Conservation (phyloP, 2,329 filamentous ascomycete species). For the Trichoderma arundinaceum region DNA sequence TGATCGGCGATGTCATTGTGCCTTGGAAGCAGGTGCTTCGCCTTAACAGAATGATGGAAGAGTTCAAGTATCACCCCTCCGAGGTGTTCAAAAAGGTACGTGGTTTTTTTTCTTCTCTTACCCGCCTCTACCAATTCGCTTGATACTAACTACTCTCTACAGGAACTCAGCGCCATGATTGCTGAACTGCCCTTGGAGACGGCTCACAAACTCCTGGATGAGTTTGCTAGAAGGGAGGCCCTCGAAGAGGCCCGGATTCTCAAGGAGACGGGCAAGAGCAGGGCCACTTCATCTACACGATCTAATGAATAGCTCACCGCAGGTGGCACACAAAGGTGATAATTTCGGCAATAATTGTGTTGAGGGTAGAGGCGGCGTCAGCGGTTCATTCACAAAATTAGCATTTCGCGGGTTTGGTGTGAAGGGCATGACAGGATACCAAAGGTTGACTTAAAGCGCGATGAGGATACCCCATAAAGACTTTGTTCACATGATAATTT, state of each 20-base stretch:
- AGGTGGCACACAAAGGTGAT: not conserved
- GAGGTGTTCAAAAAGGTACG: conserved; percentile 4
- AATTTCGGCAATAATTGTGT: not conserved
- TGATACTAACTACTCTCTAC: not conserved
- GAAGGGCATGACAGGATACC: conserved; percentile 27
- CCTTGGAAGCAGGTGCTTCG: conserved; percentile 27
- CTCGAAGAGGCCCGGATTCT: conserved; percentile 24
- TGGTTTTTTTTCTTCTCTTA: not conserved
- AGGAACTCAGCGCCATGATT: conserved; percentile 21
- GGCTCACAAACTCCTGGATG: conserved; percentile 24
- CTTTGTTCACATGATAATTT: conserved; percentile 14
- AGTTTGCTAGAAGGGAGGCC: conserved; percentile 21
- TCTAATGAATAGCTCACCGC: conserved; percentile 16
- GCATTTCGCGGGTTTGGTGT: conserved; percentile 28
- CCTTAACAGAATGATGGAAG: conserved; percentile 23
- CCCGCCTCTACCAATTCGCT: no score
- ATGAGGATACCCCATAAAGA: conserved; percentile 26
- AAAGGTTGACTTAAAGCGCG: conserved; percentile 25
- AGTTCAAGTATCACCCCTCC: conserved; percentile 22
- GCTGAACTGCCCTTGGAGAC: conserved; percentile 26
- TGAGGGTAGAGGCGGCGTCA: conserved; percentile 24
- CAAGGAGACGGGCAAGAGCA: conserved; percentile 24
- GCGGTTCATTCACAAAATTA: conserved; percentile 25
- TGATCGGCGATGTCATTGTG: conserved; percentile 23
- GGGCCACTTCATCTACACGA: conserved; percentile 21